phyloP scores from a whole-genome alignment of 164 flowering plant species.

The Magnolia sinica region DNA sequence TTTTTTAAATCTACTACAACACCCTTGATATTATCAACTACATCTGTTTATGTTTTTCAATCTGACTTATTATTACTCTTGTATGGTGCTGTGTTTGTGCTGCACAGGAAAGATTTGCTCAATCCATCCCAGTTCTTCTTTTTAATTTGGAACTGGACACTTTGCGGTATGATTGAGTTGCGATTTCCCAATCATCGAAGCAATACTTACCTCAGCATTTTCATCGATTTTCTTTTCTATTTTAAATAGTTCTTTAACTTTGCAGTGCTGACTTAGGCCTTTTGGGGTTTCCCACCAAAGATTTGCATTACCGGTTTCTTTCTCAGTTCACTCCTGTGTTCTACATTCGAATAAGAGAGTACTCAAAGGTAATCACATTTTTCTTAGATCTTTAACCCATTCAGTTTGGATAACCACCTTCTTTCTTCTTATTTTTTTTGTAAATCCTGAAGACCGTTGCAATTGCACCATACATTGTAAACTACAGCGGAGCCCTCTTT shows the following conservation, averaged over 20 bases:
- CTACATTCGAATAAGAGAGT: slow-evolving; percentile 85
- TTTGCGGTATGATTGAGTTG: slow-evolving; percentile 53
- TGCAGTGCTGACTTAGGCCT: slow-evolving; percentile 93
- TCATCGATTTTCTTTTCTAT: slow-evolving; percentile 2
- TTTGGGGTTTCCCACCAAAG: slow-evolving; percentile 83
- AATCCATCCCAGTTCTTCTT: slow-evolving; percentile 77
- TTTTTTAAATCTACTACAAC: no score
- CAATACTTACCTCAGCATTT: neutral
- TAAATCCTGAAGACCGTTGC: slow-evolving; percentile 71
- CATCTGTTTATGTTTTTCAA: neutral
- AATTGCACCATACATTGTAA: slow-evolving; percentile 86
- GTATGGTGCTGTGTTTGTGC: neutral
- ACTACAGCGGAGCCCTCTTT: slow-evolving; percentile 90
- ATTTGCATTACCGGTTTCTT: slow-evolving; percentile 89
- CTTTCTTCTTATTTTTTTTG: slow-evolving; percentile 8
- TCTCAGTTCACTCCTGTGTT: slow-evolving; percentile 88
- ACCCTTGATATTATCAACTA: no score
- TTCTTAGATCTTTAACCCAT: neutral
- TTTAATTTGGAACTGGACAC: slow-evolving; percentile 96
- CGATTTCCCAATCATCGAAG: neutral
- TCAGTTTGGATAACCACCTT: slow-evolving; percentile 15
- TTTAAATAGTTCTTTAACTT: slow-evolving; percentile 9
- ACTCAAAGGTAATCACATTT: slow-evolving; percentile 71
- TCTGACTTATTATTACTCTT: neutral
- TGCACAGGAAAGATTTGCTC: slow-evolving; percentile 73